A percentile compares a stretch with the other conserved stretches of the same genome.
These are phyloP conservation scores for Globisporangium ultimum DNA, from an alignment of 352 stramenopile species.

Conservation along the genomic window DNA sequence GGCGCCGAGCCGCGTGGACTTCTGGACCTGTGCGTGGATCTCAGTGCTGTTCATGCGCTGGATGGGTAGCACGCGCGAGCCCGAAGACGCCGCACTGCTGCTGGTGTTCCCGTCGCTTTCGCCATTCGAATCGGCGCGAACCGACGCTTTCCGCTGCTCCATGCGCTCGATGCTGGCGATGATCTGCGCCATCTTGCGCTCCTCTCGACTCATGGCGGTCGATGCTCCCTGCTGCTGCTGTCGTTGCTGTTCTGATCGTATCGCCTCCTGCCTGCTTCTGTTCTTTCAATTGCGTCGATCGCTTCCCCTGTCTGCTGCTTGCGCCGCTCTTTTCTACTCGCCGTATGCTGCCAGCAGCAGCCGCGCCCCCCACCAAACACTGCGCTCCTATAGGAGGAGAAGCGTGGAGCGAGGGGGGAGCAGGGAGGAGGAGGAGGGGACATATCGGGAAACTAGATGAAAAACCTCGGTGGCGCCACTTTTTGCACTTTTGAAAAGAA, in stretches of 20 bases:
- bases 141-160: conserved; percentile 47
- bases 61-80: background rate
- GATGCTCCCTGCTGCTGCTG: background rate
- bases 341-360: background rate
- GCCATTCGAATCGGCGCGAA: conserved; percentile 13
- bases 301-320: background rate
- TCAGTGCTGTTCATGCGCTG: conserved; percentile 17
- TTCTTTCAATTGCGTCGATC: background rate
- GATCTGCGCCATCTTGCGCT: conserved; percentile 80
- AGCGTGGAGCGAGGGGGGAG: background rate
- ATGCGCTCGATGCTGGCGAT: conserved; percentile 78
- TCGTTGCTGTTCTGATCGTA: background rate
- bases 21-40: conserved; percentile 28
- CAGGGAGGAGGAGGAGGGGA: background rate
- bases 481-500: background rate
- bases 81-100: conserved; percentile 9
- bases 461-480: too few relatives aligned
- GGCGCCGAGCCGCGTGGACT: conserved; percentile 10
- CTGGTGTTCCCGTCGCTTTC: conserved; percentile 14
- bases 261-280: background rate
- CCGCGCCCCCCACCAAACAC: background rate
- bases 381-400: background rate
- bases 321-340: background rate
- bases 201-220: conserved; percentile 56
- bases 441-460: too few relatives aligned